Conservation (phyloP, 306 rosid species). For the Lathyrus sativus region DNA sequence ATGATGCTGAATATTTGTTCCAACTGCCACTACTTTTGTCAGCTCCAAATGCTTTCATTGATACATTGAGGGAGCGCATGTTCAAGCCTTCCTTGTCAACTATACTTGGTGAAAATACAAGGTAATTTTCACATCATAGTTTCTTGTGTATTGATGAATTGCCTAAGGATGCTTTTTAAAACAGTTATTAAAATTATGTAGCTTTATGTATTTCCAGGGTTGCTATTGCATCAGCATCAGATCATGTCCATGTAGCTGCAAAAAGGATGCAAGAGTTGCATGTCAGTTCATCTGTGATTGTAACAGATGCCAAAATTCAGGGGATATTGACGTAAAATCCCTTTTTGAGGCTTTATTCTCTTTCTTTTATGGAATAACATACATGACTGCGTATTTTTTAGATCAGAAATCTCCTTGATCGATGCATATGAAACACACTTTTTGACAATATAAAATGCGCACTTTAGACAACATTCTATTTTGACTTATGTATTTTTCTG, state of each 20-base stretch:
- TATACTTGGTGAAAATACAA: slow-evolving; percentile 67
- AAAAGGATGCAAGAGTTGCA: slow-evolving; percentile 82
- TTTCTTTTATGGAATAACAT: slow-evolving; percentile 31
- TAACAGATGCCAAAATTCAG: slow-evolving; percentile 67
- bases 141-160: slow-evolving; percentile 34
- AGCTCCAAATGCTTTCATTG: slow-evolving; percentile 82
- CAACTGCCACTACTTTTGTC: slow-evolving; percentile 42
- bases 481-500: slow-evolving; percentile 37
- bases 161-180: slow-evolving; percentile 29
- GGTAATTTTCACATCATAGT: slow-evolving; percentile 53
- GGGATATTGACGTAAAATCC: slow-evolving; percentile 86
- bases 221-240: slow-evolving; percentile 79
- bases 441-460: slow-evolving; percentile 11
- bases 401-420: slow-evolving; percentile 24
- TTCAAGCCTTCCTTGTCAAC: slow-evolving; percentile 89
- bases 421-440: slow-evolving; percentile 24
- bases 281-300: slow-evolving; percentile 72
- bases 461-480: not conserved
- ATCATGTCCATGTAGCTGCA: slow-evolving; percentile 80
- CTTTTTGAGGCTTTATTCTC: slow-evolving; percentile 25
- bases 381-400: slow-evolving; percentile 12
- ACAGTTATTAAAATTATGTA: slow-evolving; percentile 53
- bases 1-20: slow-evolving; percentile 32
- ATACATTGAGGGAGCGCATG: slow-evolving; percentile 93
- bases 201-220: slow-evolving; percentile 69